Evolutionary conservation across 768 basidiomycete genomes (phyloP).

Genomic region (Lactarius deliciosus): DNA sequence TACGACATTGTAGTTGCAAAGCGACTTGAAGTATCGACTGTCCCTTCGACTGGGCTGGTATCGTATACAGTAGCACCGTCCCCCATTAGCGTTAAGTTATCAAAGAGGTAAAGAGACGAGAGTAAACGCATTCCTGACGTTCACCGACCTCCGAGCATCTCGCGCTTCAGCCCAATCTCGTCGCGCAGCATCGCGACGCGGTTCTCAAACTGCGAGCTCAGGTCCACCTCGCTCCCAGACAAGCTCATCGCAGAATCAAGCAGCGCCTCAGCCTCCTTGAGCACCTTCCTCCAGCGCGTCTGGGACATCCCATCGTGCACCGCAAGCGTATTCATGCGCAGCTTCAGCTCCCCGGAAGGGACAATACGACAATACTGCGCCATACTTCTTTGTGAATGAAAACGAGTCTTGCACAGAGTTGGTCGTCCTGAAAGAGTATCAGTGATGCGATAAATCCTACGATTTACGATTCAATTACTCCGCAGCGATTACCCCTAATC

Average conservation of each 20-base stretch:
- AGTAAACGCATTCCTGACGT: too few species aligned
- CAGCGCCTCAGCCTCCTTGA: slow-evolving; percentile 49
- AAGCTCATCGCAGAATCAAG: slow-evolving; percentile 52
- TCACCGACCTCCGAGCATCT: slow-evolving; percentile 38
- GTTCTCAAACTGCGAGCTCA: slow-evolving; percentile 68
- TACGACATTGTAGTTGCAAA: not conserved
- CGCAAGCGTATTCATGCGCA: slow-evolving; percentile 24
- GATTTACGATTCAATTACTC: too few species aligned
- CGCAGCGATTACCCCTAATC: too few species aligned
- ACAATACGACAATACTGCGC: too few species aligned
- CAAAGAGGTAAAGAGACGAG: not conserved
- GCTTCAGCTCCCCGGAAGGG: not conserved
- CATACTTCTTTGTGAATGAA: too few species aligned
- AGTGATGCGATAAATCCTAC: too few species aligned
- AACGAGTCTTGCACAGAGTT: too few species aligned
- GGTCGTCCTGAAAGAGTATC: too few species aligned
- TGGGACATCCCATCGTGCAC: slow-evolving; percentile 7
- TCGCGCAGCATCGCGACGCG: slow-evolving; percentile 67
- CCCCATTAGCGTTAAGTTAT: not conserved
- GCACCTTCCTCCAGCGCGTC: slow-evolving; percentile 45
- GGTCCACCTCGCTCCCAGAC: slow-evolving; percentile 55
- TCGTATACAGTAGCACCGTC: not conserved
- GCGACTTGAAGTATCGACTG: not conserved
- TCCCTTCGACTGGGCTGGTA: not conserved
- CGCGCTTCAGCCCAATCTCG: slow-evolving; percentile 65